Conservation (phyloP, 2,329 filamentous ascomycete species). For the Colletotrichum trifolii region DNA sequence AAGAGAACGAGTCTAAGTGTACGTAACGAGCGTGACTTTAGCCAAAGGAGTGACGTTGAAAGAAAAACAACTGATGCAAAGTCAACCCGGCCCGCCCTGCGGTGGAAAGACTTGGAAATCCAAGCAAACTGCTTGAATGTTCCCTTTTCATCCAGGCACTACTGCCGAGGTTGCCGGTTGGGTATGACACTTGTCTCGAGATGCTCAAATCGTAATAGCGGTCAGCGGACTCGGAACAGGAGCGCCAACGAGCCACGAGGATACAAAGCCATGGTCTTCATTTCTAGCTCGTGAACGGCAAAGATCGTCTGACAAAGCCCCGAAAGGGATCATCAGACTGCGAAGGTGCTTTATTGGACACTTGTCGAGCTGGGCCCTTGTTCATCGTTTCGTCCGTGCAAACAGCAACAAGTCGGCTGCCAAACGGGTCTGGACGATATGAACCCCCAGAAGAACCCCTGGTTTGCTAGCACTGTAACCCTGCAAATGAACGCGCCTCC, state of each 20-base stretch:
- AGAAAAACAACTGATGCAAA: too few relatives aligned
- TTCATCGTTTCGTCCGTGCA: conserved; percentile 2
- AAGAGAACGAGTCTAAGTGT: conserved; percentile 21
- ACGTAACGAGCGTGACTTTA: conserved; percentile 3
- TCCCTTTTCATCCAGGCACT: conserved; percentile 12
- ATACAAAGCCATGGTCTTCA: conserved; percentile 1
- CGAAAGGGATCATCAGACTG: background rate
- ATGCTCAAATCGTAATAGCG: background rate
- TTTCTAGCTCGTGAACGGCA: background rate
- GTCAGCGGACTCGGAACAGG: conserved; percentile 1
- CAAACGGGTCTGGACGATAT: background rate
- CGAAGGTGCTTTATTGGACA: conserved; percentile 3
- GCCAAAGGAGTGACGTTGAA: conserved; percentile 14
- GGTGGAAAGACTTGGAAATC: conserved; percentile 24
- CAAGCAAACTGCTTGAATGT: conserved; percentile 9
- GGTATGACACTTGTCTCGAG: background rate
- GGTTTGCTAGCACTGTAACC: conserved; percentile 3
- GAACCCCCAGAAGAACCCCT: conserved; percentile 1
- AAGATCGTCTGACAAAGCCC: background rate
- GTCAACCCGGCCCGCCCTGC: background rate
- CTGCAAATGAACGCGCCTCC: conserved; percentile 16
- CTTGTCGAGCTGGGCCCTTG: background rate
- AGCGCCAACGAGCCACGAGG: background rate
- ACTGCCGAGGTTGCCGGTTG: conserved; percentile 10
- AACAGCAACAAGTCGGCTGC: background rate